Evolutionary conservation across 805 yeast genomes (phyloP).

Genomic region (Clavispora santaluciae): DNA sequence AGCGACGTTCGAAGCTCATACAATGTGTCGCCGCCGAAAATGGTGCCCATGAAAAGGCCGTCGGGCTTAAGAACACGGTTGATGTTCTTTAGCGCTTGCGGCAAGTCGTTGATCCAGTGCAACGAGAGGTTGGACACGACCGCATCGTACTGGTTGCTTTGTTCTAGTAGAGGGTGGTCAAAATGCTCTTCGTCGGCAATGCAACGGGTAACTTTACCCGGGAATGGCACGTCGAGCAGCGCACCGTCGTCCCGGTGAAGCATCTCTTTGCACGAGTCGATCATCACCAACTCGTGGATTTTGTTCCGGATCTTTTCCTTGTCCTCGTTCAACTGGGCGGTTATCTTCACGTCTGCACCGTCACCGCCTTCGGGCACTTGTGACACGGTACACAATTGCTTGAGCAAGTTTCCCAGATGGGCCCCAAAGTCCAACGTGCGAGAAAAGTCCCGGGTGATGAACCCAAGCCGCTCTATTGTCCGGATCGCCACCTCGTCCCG

Average conservation of each 20-base stretch:
- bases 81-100: conserved; percentile 52
- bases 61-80: conserved; percentile 65
- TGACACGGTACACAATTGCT: conserved; percentile 29
- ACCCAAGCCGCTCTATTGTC: conserved; percentile 70
- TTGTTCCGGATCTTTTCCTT: conserved; percentile 48
- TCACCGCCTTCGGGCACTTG: conserved; percentile 20
- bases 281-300: conserved; percentile 54
- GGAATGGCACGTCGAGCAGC: conserved; percentile 38
- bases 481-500: conserved; percentile 69
- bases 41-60: conserved; percentile 74
- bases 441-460: conserved; percentile 60
- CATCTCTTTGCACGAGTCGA: conserved; percentile 55
- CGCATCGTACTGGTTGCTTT: conserved; percentile 52
- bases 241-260: conserved; percentile 47
- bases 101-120: conserved; percentile 89
- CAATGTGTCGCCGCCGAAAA: conserved; percentile 83
- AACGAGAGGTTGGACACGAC: conserved; percentile 67
- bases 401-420: conserved; percentile 60
- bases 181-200: conserved; percentile 68
- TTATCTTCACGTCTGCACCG: conserved; percentile 33
- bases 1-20: conserved; percentile 75
- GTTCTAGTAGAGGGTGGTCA: conserved; percentile 35
- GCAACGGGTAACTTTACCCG: conserved; percentile 43
- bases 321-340: conserved; percentile 46
- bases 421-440: conserved; percentile 68